Evolutionary conservation across 2,329 filamentous ascomycete species (phyloP).

Genomic region (Amauroascus niger): DNA sequence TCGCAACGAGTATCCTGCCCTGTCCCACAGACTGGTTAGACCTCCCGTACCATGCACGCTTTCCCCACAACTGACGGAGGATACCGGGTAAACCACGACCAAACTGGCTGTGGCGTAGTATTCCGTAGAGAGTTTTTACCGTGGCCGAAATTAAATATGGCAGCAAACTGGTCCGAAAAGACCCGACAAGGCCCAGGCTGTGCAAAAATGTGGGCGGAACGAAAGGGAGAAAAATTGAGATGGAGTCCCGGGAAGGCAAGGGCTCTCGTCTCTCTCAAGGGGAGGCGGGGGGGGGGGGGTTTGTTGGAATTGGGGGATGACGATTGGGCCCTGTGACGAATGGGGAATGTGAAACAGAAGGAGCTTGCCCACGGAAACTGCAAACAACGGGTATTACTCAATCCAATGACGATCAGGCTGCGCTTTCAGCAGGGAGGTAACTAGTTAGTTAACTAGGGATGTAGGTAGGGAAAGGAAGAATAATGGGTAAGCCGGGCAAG

Average conservation of each 20-base stretch:
- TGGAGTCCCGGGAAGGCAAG: background rate
- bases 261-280: too few relatives aligned
- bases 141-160: constrained; percentile 6
- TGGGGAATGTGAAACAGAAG: constrained; percentile 7
- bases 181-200: constrained; percentile 5
- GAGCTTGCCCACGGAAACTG: background rate
- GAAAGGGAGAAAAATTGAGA: background rate
- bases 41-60: constrained; percentile 9
- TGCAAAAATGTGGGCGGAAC: background rate
- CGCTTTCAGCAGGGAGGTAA: too few relatives aligned
- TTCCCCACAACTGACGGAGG: constrained; percentile 12
- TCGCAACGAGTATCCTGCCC: constrained; percentile 1
- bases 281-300: too few relatives aligned
- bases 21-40: constrained; percentile 9
- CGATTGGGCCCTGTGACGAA: background rate
- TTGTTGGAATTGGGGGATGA: background rate
- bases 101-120: constrained; percentile 10
- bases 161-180: constrained; percentile 4
- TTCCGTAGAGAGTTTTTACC: background rate
- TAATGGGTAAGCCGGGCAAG: too few relatives aligned
- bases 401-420: background rate
- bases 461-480: too few relatives aligned
- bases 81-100: constrained; percentile 9
- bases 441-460: too few relatives aligned
- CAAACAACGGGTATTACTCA: constrained; percentile 10